Percentiles rank a stretch among this genome's conserved stretches.
phyloP scores from a whole-genome alignment of 177 flowering plant species.

The Tripterygium wilfordii region DNA sequence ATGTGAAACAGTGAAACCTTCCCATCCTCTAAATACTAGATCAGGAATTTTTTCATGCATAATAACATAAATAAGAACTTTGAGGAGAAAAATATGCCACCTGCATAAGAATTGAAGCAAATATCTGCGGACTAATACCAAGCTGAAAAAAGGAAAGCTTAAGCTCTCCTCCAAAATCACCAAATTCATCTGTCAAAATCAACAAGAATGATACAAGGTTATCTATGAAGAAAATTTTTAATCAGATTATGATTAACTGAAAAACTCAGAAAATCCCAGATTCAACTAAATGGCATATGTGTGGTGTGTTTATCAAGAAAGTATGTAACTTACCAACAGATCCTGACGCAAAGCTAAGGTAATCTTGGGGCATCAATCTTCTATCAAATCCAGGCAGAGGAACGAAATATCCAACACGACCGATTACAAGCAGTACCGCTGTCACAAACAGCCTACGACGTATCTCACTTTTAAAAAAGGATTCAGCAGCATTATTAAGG shows the following conservation, averaged over 20 bases:
- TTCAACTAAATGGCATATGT: background rate
- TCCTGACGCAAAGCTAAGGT: constrained; percentile 82
- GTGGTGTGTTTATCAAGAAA: background rate
- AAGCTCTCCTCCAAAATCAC: constrained; percentile 65
- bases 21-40: no score
- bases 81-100: no score
- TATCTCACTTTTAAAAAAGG: constrained; percentile 96
- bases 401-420: constrained; percentile 90
- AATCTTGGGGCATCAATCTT: constrained; percentile 76
- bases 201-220: background rate
- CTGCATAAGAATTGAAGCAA: constrained; percentile 97
- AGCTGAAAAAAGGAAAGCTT: constrained; percentile 96
- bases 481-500: constrained; percentile 74
- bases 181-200: constrained; percentile 72
- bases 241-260: no score
- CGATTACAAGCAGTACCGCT: constrained; percentile 63
- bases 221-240: background rate
- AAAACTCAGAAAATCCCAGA: background rate
- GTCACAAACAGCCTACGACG: constrained; percentile 87
- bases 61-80: no score
- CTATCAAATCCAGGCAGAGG: constrained; percentile 98
- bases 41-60: no score
- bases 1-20: no score
- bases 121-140: constrained; percentile 95
- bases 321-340: constrained; percentile 58